phyloP scores from a whole-genome alignment of 257 asterid species.

The Nicotiana otophora region DNA sequence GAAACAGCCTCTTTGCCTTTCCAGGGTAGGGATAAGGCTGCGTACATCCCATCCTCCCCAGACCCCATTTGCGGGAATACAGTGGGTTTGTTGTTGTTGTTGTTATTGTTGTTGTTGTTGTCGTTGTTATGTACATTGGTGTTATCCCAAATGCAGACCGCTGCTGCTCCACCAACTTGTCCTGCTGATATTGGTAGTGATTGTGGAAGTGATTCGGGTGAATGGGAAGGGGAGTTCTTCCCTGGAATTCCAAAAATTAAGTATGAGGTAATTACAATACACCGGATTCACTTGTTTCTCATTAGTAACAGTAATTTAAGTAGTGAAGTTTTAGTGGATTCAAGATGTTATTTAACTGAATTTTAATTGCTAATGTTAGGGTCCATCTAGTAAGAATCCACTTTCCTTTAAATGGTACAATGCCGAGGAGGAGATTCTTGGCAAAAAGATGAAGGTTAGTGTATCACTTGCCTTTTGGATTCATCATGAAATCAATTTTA shows the following conservation, averaged over 20 bases:
- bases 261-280: slow-evolving; percentile 54
- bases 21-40: too few species aligned
- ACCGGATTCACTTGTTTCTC: neutral
- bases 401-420: slow-evolving; percentile 92
- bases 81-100: too few species aligned
- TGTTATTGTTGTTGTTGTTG: too few species aligned
- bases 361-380: slow-evolving; percentile 34
- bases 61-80: too few species aligned
- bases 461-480: neutral
- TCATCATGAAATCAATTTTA: neutral
- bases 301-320: neutral
- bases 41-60: too few species aligned
- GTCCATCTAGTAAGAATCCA: slow-evolving; percentile 80
- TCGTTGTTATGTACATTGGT: neutral
- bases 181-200: slow-evolving; percentile 58
- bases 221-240: slow-evolving; percentile 87
- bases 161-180: slow-evolving; percentile 70
- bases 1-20: too few species aligned
- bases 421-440: slow-evolving; percentile 84
- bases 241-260: slow-evolving; percentile 69
- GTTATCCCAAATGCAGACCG: slow-evolving; percentile 37
- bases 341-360: neutral
- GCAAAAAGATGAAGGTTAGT: slow-evolving; percentile 91
- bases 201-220: slow-evolving; percentile 44
- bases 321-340: neutral